These are phyloP conservation scores for Tremella mesenterica DNA, from an alignment of 768 basidiomycete species.

Conservation along the genomic window DNA sequence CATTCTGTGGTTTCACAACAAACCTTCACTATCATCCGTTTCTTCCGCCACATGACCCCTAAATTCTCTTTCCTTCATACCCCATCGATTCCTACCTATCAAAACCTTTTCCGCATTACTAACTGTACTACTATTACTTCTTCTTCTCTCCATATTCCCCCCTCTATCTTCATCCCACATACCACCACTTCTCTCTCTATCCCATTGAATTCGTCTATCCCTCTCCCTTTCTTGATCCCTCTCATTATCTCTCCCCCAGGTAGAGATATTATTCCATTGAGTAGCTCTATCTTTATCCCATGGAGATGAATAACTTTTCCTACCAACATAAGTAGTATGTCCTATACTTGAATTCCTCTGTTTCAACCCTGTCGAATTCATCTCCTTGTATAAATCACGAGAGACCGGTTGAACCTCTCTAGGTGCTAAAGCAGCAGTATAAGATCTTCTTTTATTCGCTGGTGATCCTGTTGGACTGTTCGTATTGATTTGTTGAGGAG, in stretches of 20 bases:
- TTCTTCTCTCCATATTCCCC: background rate
- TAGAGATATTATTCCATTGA: background rate
- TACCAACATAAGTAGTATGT: background rate
- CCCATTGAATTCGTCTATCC: too few species aligned
- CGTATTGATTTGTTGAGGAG: background rate
- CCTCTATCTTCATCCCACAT: background rate
- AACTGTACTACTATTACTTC: background rate
- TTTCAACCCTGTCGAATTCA: background rate
- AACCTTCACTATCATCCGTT: constrained; percentile 19
- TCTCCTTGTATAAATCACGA: constrained; percentile 8
- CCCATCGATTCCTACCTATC: background rate
- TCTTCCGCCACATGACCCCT: constrained; percentile 6
- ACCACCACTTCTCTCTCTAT: too few species aligned
- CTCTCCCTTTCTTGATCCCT: too few species aligned
- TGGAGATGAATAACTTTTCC: background rate
- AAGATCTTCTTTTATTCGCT: constrained; percentile 9
- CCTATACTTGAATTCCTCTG: background rate
- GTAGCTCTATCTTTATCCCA: background rate
- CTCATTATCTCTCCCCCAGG: background rate
- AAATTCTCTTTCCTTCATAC: background rate
- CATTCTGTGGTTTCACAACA: constrained; percentile 5
- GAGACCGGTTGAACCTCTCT: constrained; percentile 13
- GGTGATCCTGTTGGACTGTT: background rate
- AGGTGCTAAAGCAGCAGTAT: constrained; percentile 30
- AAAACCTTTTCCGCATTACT: background rate